Percentiles rank a stretch among this genome's conserved stretches.
Evolutionary conservation across 495 filamentous ascomycete species (phyloP).

Genomic region (Podospora fimiseda): DNA sequence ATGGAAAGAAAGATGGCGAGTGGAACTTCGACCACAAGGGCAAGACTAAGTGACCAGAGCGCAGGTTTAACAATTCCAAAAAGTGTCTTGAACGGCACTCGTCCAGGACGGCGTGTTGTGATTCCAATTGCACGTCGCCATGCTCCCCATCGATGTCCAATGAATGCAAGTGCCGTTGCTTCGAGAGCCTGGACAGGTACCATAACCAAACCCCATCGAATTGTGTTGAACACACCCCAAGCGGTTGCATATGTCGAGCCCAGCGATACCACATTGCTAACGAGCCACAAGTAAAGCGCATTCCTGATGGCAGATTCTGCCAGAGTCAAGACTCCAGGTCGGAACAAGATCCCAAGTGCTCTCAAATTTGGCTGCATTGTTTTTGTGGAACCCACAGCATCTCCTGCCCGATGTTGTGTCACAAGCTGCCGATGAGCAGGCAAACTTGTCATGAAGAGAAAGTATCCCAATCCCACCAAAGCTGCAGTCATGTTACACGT

Average conservation of each 20-base stretch:
- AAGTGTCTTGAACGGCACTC: slow-evolving; percentile 31
- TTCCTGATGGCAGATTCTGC: slow-evolving; percentile 62
- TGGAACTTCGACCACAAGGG: slow-evolving; percentile 52
- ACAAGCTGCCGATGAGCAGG: slow-evolving; percentile 5
- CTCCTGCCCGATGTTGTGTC: not conserved
- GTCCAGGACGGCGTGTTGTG: slow-evolving; percentile 31
- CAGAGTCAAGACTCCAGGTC: slow-evolving; percentile 54
- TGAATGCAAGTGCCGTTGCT: slow-evolving; percentile 56
- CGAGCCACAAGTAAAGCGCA: slow-evolving; percentile 65
- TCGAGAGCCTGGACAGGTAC: slow-evolving; percentile 65
- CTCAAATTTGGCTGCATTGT: slow-evolving; percentile 28
- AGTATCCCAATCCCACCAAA: slow-evolving; percentile 53
- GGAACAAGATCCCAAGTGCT: slow-evolving; percentile 45
- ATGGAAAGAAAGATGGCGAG: slow-evolving; percentile 57
- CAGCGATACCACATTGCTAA: slow-evolving; percentile 56
- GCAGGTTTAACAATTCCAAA: slow-evolving; percentile 48
- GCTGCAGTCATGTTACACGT: slow-evolving; percentile 55
- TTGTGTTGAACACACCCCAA: slow-evolving; percentile 70
- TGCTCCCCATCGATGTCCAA: slow-evolving; percentile 62
- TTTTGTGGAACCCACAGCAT: not conserved
- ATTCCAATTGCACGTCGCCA: slow-evolving; percentile 44
- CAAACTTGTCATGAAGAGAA: slow-evolving; percentile 38
- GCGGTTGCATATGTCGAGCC: slow-evolving; percentile 63
- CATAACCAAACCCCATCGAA: slow-evolving; percentile 75
- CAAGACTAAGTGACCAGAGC: slow-evolving; percentile 46